Conservation (phyloP, 192 early-diverging fungal species). For the Backusella macrospora region DNA sequence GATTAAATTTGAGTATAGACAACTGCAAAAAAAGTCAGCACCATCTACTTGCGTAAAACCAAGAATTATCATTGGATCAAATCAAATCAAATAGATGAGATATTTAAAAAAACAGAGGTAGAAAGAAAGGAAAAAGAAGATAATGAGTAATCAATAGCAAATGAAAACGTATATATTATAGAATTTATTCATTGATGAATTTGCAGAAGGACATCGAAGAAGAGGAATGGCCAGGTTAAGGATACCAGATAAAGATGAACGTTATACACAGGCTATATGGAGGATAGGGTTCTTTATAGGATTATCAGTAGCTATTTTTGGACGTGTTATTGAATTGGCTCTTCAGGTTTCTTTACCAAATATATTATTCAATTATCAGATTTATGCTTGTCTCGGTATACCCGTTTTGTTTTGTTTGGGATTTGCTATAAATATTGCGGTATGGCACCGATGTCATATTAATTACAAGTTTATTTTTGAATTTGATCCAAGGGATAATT, state of each 20-base stretch:
- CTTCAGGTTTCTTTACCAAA: conserved; percentile 42
- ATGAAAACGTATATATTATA: conserved; percentile 28
- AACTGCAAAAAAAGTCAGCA: conserved; percentile 49
- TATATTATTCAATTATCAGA: conserved; percentile 48
- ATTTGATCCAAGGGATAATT: conserved; percentile 72
- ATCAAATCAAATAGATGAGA: conserved; percentile 6
- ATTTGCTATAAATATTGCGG: conserved; percentile 66
- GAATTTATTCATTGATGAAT: conserved; percentile 61
- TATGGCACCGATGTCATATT: conserved; percentile 66
- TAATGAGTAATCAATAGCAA: conserved; percentile 46
- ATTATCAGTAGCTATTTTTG: conserved; percentile 53
- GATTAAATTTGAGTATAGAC: conserved; percentile 28
- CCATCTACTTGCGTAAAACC: conserved; percentile 45
- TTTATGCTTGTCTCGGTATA: conserved; percentile 67
- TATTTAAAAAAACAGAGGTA: conserved; percentile 33
- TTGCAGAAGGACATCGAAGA: conserved; percentile 64
- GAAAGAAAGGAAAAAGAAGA: not conserved
- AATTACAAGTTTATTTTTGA: conserved; percentile 81
- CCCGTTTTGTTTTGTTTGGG: conserved; percentile 61
- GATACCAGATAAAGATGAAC: conserved; percentile 44
- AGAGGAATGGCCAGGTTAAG: conserved; percentile 69
- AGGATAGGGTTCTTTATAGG: conserved; percentile 68
- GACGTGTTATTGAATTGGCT: conserved; percentile 48
- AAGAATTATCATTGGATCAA: conserved; percentile 60
- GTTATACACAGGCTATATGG: conserved; percentile 36